Evolutionary conservation across 2,329 filamentous ascomycete genomes (phyloP).

Genomic region (Ophiostoma ulmi): DNA sequence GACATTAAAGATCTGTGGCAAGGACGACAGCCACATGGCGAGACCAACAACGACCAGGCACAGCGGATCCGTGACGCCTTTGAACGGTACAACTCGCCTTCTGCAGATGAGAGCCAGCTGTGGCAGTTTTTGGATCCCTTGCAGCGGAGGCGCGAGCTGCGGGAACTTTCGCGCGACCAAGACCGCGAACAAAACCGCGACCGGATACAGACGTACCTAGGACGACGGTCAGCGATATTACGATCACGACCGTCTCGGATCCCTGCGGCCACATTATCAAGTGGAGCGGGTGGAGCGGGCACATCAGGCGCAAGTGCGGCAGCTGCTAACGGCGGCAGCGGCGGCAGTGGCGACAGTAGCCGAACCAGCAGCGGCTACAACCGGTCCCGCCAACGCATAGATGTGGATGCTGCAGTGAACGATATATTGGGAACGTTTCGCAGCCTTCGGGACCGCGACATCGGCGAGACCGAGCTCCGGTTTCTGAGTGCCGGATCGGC

Average conservation of each 20-base stretch:
- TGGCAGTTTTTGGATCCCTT: conserved; percentile 48
- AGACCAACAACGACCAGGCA: conserved; percentile 30
- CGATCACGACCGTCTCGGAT: conserved; percentile 17
- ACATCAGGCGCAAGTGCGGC: background rate
- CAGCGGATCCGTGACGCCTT: conserved; percentile 34
- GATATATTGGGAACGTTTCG: conserved; percentile 39
- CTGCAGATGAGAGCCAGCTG: conserved; percentile 52
- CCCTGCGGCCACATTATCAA: background rate
- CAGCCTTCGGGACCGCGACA: conserved; percentile 32
- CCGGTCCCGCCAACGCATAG: conserved; percentile 36
- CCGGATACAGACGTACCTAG: conserved; percentile 12
- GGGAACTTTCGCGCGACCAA: background rate
- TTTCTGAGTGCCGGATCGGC: conserved; percentile 4
- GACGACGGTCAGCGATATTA: conserved; percentile 17
- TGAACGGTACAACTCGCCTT: conserved; percentile 46
- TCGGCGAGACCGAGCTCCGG: conserved; percentile 24
- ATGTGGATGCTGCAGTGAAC: conserved; percentile 38
- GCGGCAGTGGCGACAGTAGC: background rate
- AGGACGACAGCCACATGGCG: conserved; percentile 37
- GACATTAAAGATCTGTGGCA: conserved; percentile 42
- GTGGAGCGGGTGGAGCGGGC: background rate
- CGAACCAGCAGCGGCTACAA: background rate
- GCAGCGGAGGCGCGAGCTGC: conserved; percentile 14
- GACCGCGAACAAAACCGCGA: background rate
- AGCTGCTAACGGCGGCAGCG: background rate